Evolutionary conservation across 2,329 filamentous ascomycete genomes (phyloP).

Genomic region (Bertia moriformis): DNA sequence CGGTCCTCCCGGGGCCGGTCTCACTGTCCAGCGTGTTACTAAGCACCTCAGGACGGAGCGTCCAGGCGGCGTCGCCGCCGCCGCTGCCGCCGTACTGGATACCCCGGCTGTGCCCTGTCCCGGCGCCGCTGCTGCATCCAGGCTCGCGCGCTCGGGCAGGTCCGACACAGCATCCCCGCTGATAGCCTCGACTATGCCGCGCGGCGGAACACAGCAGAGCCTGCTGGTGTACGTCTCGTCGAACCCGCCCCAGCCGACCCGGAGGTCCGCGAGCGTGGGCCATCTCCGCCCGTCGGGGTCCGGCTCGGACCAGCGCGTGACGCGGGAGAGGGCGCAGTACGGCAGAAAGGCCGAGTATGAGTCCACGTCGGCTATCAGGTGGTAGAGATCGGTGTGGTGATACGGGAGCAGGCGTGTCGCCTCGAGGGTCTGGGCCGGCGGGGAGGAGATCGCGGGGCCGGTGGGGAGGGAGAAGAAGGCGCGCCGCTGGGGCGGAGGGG

Average conservation of each 20-base stretch:
- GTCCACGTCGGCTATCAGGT: constrained; percentile 75
- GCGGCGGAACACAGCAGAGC: constrained; percentile 61
- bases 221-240: constrained; percentile 71
- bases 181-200: constrained; percentile 60
- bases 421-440: constrained; percentile 49
- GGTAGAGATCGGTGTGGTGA: constrained; percentile 56
- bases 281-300: constrained; percentile 32
- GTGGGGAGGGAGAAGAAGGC: constrained; percentile 21
- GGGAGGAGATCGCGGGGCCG: constrained; percentile 15
- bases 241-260: constrained; percentile 72
- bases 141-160: constrained; percentile 23
- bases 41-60: constrained; percentile 48
- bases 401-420: constrained; percentile 69
- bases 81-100: constrained; percentile 16
- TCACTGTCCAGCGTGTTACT: constrained; percentile 56
- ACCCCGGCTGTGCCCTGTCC: too few relatives aligned
- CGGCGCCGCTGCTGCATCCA: constrained; percentile 21
- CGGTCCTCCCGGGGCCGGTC: constrained; percentile 27
- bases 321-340: constrained; percentile 65
- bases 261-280: constrained; percentile 65
- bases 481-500: constrained; percentile 27
- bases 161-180: constrained; percentile 37
- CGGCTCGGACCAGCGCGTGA: constrained; percentile 58
- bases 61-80: constrained; percentile 11
- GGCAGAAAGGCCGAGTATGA: constrained; percentile 80